Base-by-base conservation (phyloP, 192 early-diverging fungal species). In the Entomortierella chlamydospora region DNA sequence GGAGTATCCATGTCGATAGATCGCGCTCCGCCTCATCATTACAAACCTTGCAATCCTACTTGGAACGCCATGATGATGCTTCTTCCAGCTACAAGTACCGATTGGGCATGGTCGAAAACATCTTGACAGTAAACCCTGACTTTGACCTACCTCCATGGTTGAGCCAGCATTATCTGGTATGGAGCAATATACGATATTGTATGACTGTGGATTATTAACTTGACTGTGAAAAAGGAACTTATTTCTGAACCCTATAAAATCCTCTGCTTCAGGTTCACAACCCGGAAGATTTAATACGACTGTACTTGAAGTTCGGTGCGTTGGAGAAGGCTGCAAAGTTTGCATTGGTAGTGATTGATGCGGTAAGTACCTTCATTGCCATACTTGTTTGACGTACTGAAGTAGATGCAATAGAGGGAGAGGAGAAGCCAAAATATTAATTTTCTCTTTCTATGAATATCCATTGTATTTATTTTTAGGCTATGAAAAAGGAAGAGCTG, bases 231-330 rank as follows among this genome's bases (percentile, higher is more conserved):
- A n/a, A n/a, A n/a, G n/a, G n/a, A n/a, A n/a, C n/a, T n/a, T n/a
- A n/a, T n/a, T n/a, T n/a, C n/a, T n/a, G n/a, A n/a, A n/a, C n/a
- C n/a, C n/a, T n/a, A n/a, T n/a, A n/a, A n/a, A n/a, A n/a, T n/a
- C n/a, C n/a, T n/a, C n/a, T n/a, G n/a, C n/a, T n/a, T n/a, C n/a
- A n/a, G n/a, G n/a, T n/a, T n/a, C n/a, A 70, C 28, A 70, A 65
- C 28, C 74, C 74, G 1, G 74, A 79, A 39, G 74, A 79, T 28
- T 49, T 79, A 54, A 79, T 79, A 25, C 74, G 74, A 11, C 28
- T 79, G 2, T 79, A 79, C 34, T 26, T 79, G 26, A 69, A 65
- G 28, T 59, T 59, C 31, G 62, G 68, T 33, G 68, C 56, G 2
- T 22, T 79, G 53, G 56, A 69, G 20, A 60, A 39, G n/a, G 74